A percentile compares a stretch with the other conserved stretches of the same genome.
Conservation (phyloP, 768 basidiomycete species). For the Infundibulicybe gibba region DNA sequence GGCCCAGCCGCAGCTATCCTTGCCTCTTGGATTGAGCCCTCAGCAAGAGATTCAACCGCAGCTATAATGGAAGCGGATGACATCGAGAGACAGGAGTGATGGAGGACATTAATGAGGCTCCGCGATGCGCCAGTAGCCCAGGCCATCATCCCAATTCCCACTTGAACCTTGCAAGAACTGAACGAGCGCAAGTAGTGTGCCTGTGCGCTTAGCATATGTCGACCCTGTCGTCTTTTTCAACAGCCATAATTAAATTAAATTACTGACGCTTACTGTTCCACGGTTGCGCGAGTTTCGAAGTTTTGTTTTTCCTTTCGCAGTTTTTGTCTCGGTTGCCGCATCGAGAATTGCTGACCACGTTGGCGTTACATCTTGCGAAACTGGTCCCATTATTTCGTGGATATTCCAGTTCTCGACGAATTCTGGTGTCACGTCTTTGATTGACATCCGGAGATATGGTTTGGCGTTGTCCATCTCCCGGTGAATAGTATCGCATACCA, state of each 20-base stretch:
- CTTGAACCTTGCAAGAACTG: conserved; percentile 3
- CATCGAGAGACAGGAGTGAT: conserved; percentile 2
- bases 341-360: conserved; percentile 1
- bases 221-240: not conserved
- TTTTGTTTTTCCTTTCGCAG: too few species aligned
- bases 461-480: conserved; percentile 4
- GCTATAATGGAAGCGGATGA: conserved; percentile 2
- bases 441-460: conserved; percentile 2
- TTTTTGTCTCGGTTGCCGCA: too few species aligned
- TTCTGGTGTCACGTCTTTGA: conserved; percentile 1
- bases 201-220: conserved; percentile 1
- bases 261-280: too few species aligned
- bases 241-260: too few species aligned
- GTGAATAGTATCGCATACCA: not conserved
- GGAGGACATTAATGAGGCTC: not conserved
- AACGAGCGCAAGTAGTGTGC: conserved; percentile 1
- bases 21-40: conserved; percentile 1
- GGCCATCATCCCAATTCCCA: conserved; percentile 3
- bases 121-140: conserved; percentile 2
- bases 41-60: conserved; percentile 2
- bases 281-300: not conserved
- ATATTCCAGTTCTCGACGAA: conserved; percentile 4
- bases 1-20: not conserved
- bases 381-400: conserved; percentile 1
- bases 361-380: conserved; percentile 1